Percentiles rank a stretch among this genome's conserved stretches.
phyloP scores from a whole-genome alignment of 495 filamentous ascomycete genomes.

The Hamigera avellanea region DNA sequence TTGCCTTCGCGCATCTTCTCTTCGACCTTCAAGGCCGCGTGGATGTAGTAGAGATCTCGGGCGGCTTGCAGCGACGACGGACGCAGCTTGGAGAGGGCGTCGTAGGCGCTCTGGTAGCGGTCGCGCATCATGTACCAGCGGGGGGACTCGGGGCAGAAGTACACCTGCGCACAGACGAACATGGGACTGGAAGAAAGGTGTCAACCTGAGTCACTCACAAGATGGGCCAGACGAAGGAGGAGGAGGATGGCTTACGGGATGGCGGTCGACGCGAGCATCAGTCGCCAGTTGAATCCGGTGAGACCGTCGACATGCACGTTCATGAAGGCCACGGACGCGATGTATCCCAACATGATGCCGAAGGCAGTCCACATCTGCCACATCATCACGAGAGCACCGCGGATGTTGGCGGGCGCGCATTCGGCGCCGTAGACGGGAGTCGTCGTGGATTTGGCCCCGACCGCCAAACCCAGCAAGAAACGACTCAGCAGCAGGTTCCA shows the following conservation, averaged over 20 bases:
- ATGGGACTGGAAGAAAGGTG: no score
- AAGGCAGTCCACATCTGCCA: slow-evolving; percentile 89
- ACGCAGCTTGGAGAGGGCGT: slow-evolving; percentile 53
- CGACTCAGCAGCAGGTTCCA: slow-evolving; percentile 62
- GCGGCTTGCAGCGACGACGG: slow-evolving; percentile 65
- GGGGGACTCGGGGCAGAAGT: slow-evolving; percentile 64
- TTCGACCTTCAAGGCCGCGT: slow-evolving; percentile 59
- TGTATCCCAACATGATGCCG: slow-evolving; percentile 70
- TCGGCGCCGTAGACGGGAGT: slow-evolving; percentile 75
- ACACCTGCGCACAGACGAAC: slow-evolving; percentile 60
- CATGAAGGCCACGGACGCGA: slow-evolving; percentile 61
- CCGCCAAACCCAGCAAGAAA: slow-evolving; percentile 62
- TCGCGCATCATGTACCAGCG: slow-evolving; percentile 71
- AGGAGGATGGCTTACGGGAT: slow-evolving; percentile 61
- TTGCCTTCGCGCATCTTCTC: slow-evolving; percentile 44
- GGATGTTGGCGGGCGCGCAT: slow-evolving; percentile 55
- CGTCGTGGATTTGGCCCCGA: slow-evolving; percentile 71
- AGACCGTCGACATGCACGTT: slow-evolving; percentile 44
- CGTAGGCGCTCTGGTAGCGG: slow-evolving; percentile 52
- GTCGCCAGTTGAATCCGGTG: slow-evolving; percentile 62
- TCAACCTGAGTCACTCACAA: no score
- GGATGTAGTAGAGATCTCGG: slow-evolving; percentile 72
- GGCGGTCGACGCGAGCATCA: slow-evolving; percentile 74
- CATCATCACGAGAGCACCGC: slow-evolving; percentile 67
- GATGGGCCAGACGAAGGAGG: no score